phyloP scores from a whole-genome alignment of 805 yeast genomes.

The Metschnikowia gelsemii region DNA sequence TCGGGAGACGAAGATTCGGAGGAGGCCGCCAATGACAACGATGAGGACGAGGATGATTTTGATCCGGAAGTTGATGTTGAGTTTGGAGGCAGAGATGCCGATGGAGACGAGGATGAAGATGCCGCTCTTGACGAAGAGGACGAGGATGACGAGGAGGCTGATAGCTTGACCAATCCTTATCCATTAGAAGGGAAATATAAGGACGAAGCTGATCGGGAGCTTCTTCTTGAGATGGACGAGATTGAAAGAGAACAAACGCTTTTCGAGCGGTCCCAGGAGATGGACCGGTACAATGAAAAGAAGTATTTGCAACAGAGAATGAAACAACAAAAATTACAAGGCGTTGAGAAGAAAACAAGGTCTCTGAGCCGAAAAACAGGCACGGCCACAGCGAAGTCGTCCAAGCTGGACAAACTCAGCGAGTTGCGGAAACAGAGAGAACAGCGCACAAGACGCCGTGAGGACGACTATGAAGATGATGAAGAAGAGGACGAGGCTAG shows the following conservation, averaged over 20 bases:
- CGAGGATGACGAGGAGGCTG: conserved; percentile 22
- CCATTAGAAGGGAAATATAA: conserved; percentile 92
- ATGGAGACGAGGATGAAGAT: conserved; percentile 20
- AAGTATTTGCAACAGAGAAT: conserved; percentile 81
- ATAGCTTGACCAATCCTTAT: conserved; percentile 62
- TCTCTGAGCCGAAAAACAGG: conserved; percentile 32
- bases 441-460: conserved; percentile 48
- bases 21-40: conserved; percentile 23
- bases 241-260: conserved; percentile 87
- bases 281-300: conserved; percentile 85
- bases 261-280: conserved; percentile 88
- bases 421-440: conserved; percentile 78
- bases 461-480: conserved; percentile 23
- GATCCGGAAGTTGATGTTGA: conserved; percentile 30
- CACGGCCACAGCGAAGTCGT: conserved; percentile 26
- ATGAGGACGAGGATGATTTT: conserved; percentile 14
- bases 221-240: conserved; percentile 76
- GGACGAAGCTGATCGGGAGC: conserved; percentile 71
- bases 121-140: conserved; percentile 18
- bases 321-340: conserved; percentile 45
- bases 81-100: conserved; percentile 28
- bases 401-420: conserved; percentile 56
- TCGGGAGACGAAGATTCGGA: conserved; percentile 32
- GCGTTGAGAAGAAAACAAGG: conserved; percentile 33
- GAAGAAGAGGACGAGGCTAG: conserved; percentile 23